These are phyloP conservation scores for Arabidopsis thaliana DNA, from an alignment of 345 rosid genomes.

Conservation along the genomic window TAIR10.1 NC_003075.7:13412001-13412500, in stretches of 20 bases:
- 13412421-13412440: constrained; percentile 59
- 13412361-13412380: neutral
- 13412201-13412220: constrained; percentile 90
- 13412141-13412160: constrained; percentile 95
- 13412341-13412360: constrained; percentile 1
- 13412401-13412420: constrained; percentile 65
- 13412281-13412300: constrained; percentile 85
- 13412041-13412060: constrained; percentile 77
- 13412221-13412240: constrained; percentile 98
- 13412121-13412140: constrained; percentile 87
- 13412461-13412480: constrained; percentile 74
- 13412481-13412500: constrained; percentile 68
- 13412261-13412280: constrained; percentile 83
- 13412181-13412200: constrained; percentile 77
- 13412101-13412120: constrained; percentile 80
- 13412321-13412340: neutral
- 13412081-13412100: constrained; percentile 88
- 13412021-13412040: constrained; percentile 89
- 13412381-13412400: constrained; percentile 83
- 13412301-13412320: constrained; percentile 30
- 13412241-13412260: constrained; percentile 97
- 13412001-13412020: constrained; percentile 77
- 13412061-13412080: constrained; percentile 85
- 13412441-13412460: constrained; percentile 54
- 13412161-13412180: constrained; percentile 83